phyloP scores from a whole-genome alignment of 2,329 filamentous ascomycete genomes.

The Alternaria dauci region DNA sequence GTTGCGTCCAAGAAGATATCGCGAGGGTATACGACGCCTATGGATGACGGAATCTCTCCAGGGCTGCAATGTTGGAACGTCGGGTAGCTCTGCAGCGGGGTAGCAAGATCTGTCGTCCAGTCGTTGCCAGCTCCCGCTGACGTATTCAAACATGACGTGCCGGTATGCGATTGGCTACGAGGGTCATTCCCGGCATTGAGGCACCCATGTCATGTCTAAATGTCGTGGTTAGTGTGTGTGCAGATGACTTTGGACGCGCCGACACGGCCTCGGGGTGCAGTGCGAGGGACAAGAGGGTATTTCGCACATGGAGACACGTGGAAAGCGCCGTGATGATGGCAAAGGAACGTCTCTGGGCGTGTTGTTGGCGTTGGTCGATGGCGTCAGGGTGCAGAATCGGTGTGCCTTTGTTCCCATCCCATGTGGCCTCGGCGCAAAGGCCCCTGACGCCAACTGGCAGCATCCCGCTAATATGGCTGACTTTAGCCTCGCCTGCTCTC shows the following conservation, averaged over 20 bases:
- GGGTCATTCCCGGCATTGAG: neutral
- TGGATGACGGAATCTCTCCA: neutral
- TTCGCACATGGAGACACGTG: neutral
- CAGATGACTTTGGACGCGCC: constrained; percentile 23
- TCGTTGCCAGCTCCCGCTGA: constrained; percentile 2
- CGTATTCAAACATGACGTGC: constrained; percentile 14
- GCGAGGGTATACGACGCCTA: neutral
- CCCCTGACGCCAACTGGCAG: constrained; percentile 21
- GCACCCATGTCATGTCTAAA: constrained; percentile 2
- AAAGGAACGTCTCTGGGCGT: neutral
- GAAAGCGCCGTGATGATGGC: neutral
- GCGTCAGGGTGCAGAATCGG: constrained; percentile 8
- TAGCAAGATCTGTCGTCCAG: constrained; percentile 4
- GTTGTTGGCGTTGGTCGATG: neutral
- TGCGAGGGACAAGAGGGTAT: neutral
- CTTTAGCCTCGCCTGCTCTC: constrained; percentile 21
- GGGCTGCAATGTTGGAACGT: neutral
- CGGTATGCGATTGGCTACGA: constrained; percentile 14
- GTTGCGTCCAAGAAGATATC: neutral
- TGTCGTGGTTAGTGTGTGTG: neutral
- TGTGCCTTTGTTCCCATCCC: constrained; percentile 9
- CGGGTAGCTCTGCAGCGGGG: neutral
- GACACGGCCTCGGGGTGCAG: constrained; percentile 7
- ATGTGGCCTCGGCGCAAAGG: constrained; percentile 15
- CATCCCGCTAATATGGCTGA: constrained; percentile 12